Conservation (phyloP, 2,329 filamentous ascomycete genomes). For the Byssoonygena ceratinophila region DNA sequence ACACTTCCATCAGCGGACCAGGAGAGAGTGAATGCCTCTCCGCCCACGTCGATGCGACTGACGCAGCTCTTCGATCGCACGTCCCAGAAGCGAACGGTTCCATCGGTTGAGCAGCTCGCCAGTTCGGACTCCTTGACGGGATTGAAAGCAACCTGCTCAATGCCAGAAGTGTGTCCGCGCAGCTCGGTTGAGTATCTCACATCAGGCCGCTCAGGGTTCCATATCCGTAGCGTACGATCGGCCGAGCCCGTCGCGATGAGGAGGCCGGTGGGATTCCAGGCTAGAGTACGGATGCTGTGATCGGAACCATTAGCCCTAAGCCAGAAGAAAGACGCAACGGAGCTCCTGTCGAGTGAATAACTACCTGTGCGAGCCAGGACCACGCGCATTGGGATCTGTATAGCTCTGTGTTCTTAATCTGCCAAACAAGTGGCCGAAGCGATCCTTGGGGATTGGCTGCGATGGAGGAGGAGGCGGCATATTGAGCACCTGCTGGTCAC, state of each 20-base stretch:
- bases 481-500: background rate
- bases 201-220: constrained; percentile 55
- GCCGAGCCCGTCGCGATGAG: constrained; percentile 80
- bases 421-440: constrained; percentile 57
- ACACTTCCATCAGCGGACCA: constrained; percentile 41
- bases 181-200: constrained; percentile 41
- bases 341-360: constrained; percentile 19
- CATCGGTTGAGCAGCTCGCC: constrained; percentile 41
- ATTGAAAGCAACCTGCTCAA: constrained; percentile 42
- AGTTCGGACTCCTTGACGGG: constrained; percentile 41
- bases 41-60: constrained; percentile 40
- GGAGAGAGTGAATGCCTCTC: constrained; percentile 40
- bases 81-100: constrained; percentile 43
- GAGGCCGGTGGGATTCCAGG: constrained; percentile 79
- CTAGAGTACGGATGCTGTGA: constrained; percentile 61
- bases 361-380: constrained; percentile 48
- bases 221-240: constrained; percentile 80
- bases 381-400: constrained; percentile 49
- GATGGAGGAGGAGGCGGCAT: constrained; percentile 34
- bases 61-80: constrained; percentile 41
- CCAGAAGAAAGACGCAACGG: background rate
- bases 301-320: constrained; percentile 21
- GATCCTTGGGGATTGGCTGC: constrained; percentile 49
- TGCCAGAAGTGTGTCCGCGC: constrained; percentile 38
- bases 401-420: constrained; percentile 62